These are phyloP conservation scores for Fusarium anguioides DNA, from an alignment of 2,329 filamentous ascomycete species.

Conservation along the genomic window DNA sequence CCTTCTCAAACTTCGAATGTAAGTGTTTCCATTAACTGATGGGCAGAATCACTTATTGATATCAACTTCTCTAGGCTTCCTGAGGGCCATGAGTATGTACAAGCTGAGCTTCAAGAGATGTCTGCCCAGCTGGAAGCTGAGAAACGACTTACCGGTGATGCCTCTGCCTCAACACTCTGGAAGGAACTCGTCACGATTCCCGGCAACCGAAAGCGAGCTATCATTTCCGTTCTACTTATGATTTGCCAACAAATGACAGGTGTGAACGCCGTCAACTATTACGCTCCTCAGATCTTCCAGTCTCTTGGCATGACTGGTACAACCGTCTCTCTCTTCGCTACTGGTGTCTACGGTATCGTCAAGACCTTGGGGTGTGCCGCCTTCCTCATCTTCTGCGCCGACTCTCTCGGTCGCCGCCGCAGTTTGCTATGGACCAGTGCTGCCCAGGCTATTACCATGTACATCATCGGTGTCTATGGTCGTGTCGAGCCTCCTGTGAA, in stretches of 20 bases:
- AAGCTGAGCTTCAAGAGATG: constrained; percentile 70
- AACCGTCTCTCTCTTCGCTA: constrained; percentile 73
- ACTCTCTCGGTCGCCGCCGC: constrained; percentile 73
- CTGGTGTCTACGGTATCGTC: constrained; percentile 78
- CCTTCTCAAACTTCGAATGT: constrained; percentile 63
- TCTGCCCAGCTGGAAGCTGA: constrained; percentile 71
- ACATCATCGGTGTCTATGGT: constrained; percentile 78
- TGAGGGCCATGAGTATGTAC: constrained; percentile 63
- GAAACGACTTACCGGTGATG: constrained; percentile 65
- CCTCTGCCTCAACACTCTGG: constrained; percentile 66
- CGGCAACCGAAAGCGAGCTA: constrained; percentile 71
- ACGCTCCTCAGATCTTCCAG: constrained; percentile 75
- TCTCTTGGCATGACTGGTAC: constrained; percentile 70
- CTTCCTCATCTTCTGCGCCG: constrained; percentile 75
- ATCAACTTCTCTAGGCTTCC: constrained; percentile 57
- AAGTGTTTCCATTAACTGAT: constrained; percentile 1
- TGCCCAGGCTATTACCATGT: constrained; percentile 71
- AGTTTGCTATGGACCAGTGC: constrained; percentile 73
- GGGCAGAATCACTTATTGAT: background rate
- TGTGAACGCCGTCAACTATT: constrained; percentile 67
- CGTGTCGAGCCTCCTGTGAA: constrained; percentile 67
- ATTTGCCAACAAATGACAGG: constrained; percentile 80
- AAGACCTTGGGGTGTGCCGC: constrained; percentile 72
- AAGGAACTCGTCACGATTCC: constrained; percentile 72
- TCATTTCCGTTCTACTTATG: constrained; percentile 71